phyloP scores from a whole-genome alignment of 805 yeast genomes.

The Kazachstania viticola region DNA sequence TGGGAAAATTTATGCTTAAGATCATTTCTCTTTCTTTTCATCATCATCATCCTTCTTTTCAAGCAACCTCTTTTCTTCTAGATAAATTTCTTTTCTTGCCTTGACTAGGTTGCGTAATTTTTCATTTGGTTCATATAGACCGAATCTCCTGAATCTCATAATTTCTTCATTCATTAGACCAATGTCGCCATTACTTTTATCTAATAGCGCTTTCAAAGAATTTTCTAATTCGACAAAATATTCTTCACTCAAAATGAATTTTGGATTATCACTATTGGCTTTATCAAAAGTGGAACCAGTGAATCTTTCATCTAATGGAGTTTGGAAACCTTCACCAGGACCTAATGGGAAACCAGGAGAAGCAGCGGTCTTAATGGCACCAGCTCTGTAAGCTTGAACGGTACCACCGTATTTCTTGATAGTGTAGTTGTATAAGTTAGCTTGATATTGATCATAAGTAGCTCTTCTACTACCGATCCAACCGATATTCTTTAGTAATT shows the following conservation, averaged over 20 bases:
- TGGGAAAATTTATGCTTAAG: no score
- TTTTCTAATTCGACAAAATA: constrained; percentile 41
- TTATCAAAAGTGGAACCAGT: constrained; percentile 29
- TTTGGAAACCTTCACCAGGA: constrained; percentile 77
- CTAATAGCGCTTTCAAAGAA: constrained; percentile 32
- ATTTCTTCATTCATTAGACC: constrained; percentile 32
- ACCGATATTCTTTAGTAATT: constrained; percentile 52
- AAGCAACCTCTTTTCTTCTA: constrained; percentile 9
- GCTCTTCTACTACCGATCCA: constrained; percentile 92
- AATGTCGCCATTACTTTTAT: constrained; percentile 26
- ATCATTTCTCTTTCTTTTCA: constrained; percentile 3
- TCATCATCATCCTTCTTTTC: constrained; percentile 2
- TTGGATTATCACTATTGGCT: constrained; percentile 28
- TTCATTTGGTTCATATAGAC: constrained; percentile 43
- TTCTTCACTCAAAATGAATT: constrained; percentile 45
- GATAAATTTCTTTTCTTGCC: constrained; percentile 17
- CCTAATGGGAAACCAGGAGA: constrained; percentile 50
- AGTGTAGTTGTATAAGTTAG: constrained; percentile 50
- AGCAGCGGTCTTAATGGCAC: constrained; percentile 49
- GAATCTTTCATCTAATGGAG: constrained; percentile 36
- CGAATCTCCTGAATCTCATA: constrained; percentile 56
- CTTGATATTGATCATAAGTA: constrained; percentile 57
- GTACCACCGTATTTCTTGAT: constrained; percentile 64
- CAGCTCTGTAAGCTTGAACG: constrained; percentile 63
- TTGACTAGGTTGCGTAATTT: constrained; percentile 17